Evolutionary conservation across 164 flowering plant species (phyloP), one percentile per base, ranked within the genome.

Genomic region (Santalum album): DNA sequence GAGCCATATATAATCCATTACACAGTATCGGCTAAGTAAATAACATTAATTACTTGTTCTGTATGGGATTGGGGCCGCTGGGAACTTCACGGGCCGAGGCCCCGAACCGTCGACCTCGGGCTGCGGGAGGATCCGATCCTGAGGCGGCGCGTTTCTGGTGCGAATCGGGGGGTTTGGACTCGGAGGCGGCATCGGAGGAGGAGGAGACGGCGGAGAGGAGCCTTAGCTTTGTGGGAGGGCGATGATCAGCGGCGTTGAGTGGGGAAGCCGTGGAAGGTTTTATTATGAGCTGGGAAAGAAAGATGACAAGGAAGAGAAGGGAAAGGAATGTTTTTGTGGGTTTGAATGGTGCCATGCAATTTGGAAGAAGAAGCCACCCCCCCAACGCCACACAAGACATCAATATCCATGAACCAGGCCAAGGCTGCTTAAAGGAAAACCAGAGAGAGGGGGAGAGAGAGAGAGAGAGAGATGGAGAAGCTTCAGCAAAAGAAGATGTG

Each of bases 21-120:
- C n/a, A n/a, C n/a, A n/a, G n/a, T n/a, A n/a, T n/a, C n/a, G n/a
- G n/a, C n/a, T n/a, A n/a, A n/a, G n/a, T n/a, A n/a, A n/a, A n/a
- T n/a, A n/a, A n/a, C n/a, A n/a, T n/a, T n/a, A n/a, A 10, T 10
- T 53, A 69, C 72, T 65, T 59, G 64, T 75, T 81, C 15, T 91
- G 80, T 55, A 80, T 82, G 39, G 96, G 96, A 64, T 87, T 87
- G 38, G 96, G 96, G 20, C 96, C 96, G 53, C 96, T 84, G 0
- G 91, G 96, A 45, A 87, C 96, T 60, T 87, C 96, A 61, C 84
- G 96, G 2, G 64, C 77, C 14, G 68, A 62, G 19, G 68, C 84
- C 54, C 75, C 78, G 49, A 74, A 80, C 65, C 74, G 69, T 55
- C n/a, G n/a, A n/a, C n/a, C n/a, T n/a, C n/a, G n/a, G n/a, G n/a